These are phyloP conservation scores for Lathyrus tuberosus DNA, from an alignment of 306 rosid species.

Conservation along the genomic window DNA sequence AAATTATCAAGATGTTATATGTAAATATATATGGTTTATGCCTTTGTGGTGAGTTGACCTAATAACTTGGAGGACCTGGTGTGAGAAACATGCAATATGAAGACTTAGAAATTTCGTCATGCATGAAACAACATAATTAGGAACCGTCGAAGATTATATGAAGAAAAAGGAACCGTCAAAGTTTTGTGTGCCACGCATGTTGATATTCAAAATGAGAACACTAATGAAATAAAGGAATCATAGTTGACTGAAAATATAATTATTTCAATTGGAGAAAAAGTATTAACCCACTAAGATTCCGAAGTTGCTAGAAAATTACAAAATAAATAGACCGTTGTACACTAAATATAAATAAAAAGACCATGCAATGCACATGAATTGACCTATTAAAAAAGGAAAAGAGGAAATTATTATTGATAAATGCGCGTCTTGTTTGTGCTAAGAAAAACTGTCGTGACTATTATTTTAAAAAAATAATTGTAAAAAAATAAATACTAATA, in stretches of 20 bases:
- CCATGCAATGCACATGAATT: too few relatives aligned
- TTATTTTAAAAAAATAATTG: too few relatives aligned
- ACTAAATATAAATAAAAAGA: too few relatives aligned
- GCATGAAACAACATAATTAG: background rate
- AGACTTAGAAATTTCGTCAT: background rate
- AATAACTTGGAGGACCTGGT: too few relatives aligned
- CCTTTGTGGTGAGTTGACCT: background rate
- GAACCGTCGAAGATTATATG: too few relatives aligned
- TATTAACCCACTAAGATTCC: background rate
- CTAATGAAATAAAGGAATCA: background rate
- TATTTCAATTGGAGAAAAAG: background rate
- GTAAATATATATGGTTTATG: background rate
- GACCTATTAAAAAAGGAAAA: too few relatives aligned
- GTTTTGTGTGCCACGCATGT: background rate
- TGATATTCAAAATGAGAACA: slow-evolving; percentile 18
- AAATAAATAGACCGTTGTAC: background rate
- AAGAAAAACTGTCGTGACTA: too few relatives aligned
- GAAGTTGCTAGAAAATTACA: slow-evolving; percentile 4
- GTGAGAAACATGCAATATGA: background rate
- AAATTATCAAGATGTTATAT: background rate
- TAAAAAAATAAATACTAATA: too few relatives aligned
- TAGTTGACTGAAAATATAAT: background rate
- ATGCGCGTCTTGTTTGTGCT: too few relatives aligned
- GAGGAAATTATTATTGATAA: too few relatives aligned
- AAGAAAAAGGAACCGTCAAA: slow-evolving; percentile 32